Conservation (phyloP, 2,329 filamentous ascomycete genomes). For the Microdochium trichocladiopsis region DNA sequence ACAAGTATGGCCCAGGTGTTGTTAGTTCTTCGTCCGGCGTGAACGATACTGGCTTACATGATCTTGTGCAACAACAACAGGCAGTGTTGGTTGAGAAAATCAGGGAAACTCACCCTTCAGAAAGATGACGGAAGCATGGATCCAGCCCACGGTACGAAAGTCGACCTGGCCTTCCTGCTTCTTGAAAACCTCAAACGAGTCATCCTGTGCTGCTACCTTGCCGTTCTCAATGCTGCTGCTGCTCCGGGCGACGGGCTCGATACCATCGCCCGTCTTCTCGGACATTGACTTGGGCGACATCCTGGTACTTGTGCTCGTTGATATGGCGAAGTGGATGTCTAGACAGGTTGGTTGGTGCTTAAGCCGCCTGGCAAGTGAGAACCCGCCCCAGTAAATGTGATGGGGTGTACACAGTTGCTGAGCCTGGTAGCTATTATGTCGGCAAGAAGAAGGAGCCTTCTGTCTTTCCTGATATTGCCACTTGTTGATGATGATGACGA, state of each 20-base stretch:
- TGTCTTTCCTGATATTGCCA: no score
- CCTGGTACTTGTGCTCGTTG: background rate
- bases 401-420: no score
- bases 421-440: no score
- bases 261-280: conserved; percentile 6
- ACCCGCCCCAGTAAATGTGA: no score
- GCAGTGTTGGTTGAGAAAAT: background rate
- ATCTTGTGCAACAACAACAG: background rate
- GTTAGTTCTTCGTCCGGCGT: no score
- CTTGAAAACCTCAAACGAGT: conserved; percentile 36
- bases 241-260: conserved; percentile 9
- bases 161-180: conserved; percentile 32
- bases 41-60: background rate
- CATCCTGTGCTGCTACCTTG: conserved; percentile 14
- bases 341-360: no score
- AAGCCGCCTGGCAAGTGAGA: no score
- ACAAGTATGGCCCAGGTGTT: background rate
- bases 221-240: conserved; percentile 12
- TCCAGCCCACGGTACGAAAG: conserved; percentile 36
- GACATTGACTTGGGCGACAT: background rate
- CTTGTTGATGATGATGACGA: no score
- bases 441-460: no score
- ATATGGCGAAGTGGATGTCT: background rate
- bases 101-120: conserved; percentile 24
- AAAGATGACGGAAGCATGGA: conserved; percentile 39